Evolutionary conservation across 1,139 yeast genomes (phyloP).

Genomic region (Kurtzmaniella quercitrusa): DNA sequence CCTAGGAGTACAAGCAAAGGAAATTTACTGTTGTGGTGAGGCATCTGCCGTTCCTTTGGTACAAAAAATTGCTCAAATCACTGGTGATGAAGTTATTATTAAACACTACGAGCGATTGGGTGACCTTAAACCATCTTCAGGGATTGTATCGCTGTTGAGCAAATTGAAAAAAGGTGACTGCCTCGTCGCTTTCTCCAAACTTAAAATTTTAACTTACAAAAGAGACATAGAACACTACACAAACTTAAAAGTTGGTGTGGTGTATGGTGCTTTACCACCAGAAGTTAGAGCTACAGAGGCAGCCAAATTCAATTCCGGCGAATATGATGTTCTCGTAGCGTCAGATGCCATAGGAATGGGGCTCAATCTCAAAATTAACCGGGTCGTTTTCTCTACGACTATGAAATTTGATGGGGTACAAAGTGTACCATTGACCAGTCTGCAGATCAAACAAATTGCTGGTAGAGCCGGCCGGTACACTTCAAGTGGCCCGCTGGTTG

Average conservation of each 20-base stretch:
- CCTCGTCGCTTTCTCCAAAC: constrained; percentile 80
- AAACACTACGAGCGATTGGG: constrained; percentile 74
- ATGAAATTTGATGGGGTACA: constrained; percentile 68
- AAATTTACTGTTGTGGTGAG: constrained; percentile 92
- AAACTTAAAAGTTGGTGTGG: constrained; percentile 72
- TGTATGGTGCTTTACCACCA: constrained; percentile 95
- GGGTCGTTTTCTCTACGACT: constrained; percentile 70
- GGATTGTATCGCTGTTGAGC: constrained; percentile 13
- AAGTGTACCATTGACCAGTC: constrained; percentile 46
- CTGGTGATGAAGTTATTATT: constrained; percentile 77
- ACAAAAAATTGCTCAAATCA: constrained; percentile 49
- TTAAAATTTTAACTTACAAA: constrained; percentile 61
- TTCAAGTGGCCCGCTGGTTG: constrained; percentile 42
- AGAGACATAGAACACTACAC: constrained; percentile 51
- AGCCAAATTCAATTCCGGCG: constrained; percentile 65
- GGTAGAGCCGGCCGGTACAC: constrained; percentile 91
- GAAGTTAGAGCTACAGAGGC: constrained; percentile 91
- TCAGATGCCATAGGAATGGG: constrained; percentile 99
- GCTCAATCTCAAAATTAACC: constrained; percentile 72
- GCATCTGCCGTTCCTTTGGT: constrained; percentile 72
- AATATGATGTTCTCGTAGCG: constrained; percentile 78
- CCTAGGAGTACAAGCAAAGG: constrained; percentile 81
- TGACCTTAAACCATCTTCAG: constrained; percentile 34
- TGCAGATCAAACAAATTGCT: constrained; percentile 85
- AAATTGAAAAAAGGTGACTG: constrained; percentile 72